A percentile compares a stretch with the other conserved stretches of the same genome.
Evolutionary conservation across 1,139 yeast genomes (phyloP).

Genomic region (Saccharomyces hybrid): DNA sequence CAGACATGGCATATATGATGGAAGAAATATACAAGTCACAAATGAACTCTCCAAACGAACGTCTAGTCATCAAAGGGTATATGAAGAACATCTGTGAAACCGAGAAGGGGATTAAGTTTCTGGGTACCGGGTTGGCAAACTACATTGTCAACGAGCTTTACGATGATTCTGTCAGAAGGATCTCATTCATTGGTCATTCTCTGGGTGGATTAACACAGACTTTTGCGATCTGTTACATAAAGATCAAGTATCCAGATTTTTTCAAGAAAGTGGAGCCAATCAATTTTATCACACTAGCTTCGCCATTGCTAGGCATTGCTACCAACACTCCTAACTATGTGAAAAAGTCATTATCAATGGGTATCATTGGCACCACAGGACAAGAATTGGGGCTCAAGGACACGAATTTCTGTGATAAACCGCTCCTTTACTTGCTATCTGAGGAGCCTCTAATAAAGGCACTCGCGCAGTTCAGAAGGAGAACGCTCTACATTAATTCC

Average conservation of each 20-base stretch:
- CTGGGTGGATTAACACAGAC: slow-evolving; percentile 88
- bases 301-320: slow-evolving; percentile 80
- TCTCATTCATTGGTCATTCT: slow-evolving; percentile 89
- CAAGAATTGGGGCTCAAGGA: slow-evolving; percentile 48
- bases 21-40: slow-evolving; percentile 61
- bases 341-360: slow-evolving; percentile 75
- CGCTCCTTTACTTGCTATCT: slow-evolving; percentile 67
- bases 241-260: slow-evolving; percentile 63
- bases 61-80: slow-evolving; percentile 72
- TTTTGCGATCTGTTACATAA: slow-evolving; percentile 80
- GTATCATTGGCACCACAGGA: slow-evolving; percentile 90
- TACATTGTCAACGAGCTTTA: slow-evolving; percentile 56
- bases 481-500: slow-evolving; percentile 42
- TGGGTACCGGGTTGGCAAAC: slow-evolving; percentile 79
- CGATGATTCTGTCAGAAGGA: slow-evolving; percentile 42
- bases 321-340: slow-evolving; percentile 85
- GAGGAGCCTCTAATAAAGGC: slow-evolving; percentile 72
- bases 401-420: slow-evolving; percentile 49
- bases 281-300: slow-evolving; percentile 79
- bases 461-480: slow-evolving; percentile 51
- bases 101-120: slow-evolving; percentile 79
- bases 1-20: slow-evolving; percentile 81
- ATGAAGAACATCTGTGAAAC: slow-evolving; percentile 83
- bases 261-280: slow-evolving; percentile 60
- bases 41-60: slow-evolving; percentile 39